Evolutionary conservation across 2,329 filamentous ascomycete genomes (phyloP).

Genomic region (Fusarium devonianum): DNA sequence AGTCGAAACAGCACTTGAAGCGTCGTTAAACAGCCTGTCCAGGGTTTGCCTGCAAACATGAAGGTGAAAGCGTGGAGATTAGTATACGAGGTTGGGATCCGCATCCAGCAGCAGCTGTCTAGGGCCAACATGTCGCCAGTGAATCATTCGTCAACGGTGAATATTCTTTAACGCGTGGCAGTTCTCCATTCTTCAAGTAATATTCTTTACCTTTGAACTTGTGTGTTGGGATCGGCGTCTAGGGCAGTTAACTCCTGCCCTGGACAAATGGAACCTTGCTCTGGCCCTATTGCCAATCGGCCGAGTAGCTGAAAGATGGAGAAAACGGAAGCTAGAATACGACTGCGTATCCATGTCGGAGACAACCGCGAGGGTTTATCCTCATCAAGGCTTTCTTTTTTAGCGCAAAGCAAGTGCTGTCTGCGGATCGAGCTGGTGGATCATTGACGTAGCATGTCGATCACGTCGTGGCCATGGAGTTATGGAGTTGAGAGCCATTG

Average conservation of each 20-base stretch:
- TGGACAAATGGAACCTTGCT: not conserved
- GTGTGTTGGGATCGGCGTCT: slow-evolving; percentile 15
- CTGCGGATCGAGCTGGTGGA: not conserved
- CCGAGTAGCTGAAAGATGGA: slow-evolving; percentile 3
- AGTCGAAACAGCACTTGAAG: not conserved
- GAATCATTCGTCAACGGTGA: not conserved
- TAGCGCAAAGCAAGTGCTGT: not conserved
- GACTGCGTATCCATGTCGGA: not conserved
- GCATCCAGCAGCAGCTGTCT: not conserved
- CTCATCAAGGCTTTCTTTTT: not conserved
- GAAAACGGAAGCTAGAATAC: not conserved
- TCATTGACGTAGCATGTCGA: slow-evolving; percentile 2
- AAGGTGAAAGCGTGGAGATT: not conserved
- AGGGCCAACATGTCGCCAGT: not conserved
- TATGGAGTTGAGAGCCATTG: slow-evolving; percentile 11
- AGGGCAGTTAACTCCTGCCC: slow-evolving; percentile 8
- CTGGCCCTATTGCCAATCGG: slow-evolving; percentile 1
- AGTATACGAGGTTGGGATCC: not conserved
- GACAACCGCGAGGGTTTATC: not conserved
- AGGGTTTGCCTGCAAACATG: not conserved
- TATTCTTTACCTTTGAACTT: too few relatives aligned
- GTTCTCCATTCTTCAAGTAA: too few relatives aligned
- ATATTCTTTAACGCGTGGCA: not conserved
- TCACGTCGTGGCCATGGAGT: slow-evolving; percentile 24
- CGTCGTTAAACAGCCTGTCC: slow-evolving; percentile 11